These are phyloP conservation scores for Phytophthora ramorum DNA, from an alignment of 352 stramenopile species.

Conservation along the genomic window DNA sequence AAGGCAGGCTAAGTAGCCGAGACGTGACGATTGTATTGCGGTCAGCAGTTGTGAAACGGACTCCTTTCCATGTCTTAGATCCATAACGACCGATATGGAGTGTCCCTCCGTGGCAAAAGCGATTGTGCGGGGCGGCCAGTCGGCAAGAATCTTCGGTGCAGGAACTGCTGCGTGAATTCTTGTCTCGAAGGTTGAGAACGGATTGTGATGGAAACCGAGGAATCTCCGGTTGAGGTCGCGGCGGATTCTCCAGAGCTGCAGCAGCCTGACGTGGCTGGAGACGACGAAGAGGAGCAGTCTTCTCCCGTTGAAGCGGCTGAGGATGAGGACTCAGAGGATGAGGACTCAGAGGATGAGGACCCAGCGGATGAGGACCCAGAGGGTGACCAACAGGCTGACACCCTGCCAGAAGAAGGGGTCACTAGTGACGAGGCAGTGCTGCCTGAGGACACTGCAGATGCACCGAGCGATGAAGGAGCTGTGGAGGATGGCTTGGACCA, in stretches of 20 bases:
- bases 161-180: neutral
- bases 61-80: neutral
- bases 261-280: neutral
- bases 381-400: neutral
- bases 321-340: neutral
- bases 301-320: neutral
- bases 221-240: slow-evolving; percentile 3
- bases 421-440: neutral
- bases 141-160: slow-evolving; percentile 14
- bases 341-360: neutral
- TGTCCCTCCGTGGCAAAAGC: slow-evolving; percentile 6
- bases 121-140: slow-evolving; percentile 4
- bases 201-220: slow-evolving; percentile 7
- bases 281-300: slow-evolving; percentile 5
- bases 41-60: neutral
- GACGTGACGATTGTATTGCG: neutral
- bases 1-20: neutral
- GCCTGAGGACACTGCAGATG: neutral
- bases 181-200: neutral
- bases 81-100: slow-evolving; percentile 14
- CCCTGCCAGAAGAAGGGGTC: neutral
- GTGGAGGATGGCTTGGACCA: neutral
- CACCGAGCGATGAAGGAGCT: neutral
- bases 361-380: neutral
- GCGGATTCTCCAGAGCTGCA: slow-evolving; percentile 7